These are phyloP conservation scores for Echinosophora koreensis DNA, from an alignment of 306 rosid species.

Conservation along the genomic window DNA sequence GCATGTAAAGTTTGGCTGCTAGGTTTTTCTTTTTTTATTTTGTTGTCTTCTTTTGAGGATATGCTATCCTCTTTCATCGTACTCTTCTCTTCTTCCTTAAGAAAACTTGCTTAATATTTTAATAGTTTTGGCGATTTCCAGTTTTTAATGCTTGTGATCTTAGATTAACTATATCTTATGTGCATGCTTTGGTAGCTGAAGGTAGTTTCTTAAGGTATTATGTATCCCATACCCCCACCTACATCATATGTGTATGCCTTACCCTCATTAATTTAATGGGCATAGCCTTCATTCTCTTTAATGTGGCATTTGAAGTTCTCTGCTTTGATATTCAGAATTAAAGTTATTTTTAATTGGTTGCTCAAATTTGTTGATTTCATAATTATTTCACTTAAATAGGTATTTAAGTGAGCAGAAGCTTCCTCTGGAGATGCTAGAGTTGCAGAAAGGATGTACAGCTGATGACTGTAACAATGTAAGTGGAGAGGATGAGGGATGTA, in stretches of 20 bases:
- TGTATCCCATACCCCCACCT: background rate
- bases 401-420: conserved; percentile 88
- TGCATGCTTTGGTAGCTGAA: conserved; percentile 31
- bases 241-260: conserved; percentile 3
- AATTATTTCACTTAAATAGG: conserved; percentile 59
- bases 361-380: conserved; percentile 45
- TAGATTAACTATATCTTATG: conserved; percentile 21
- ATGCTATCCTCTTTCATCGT: background rate
- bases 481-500: conserved; percentile 75
- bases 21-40: no score
- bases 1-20: background rate
- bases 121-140: background rate
- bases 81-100: background rate
- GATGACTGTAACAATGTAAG: conserved; percentile 66
- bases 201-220: conserved; percentile 32
- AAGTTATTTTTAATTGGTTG: conserved; percentile 34
- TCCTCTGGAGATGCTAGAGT: conserved; percentile 82
- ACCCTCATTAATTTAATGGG: background rate
- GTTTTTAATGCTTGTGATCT: conserved; percentile 18
- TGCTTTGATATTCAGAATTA: conserved; percentile 25
- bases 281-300: conserved; percentile 21
- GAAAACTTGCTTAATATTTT: conserved; percentile 23
- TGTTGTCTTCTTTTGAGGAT: background rate
- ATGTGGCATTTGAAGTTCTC: conserved; percentile 30
- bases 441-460: conserved; percentile 72